Percentiles rank a stretch among this genome's conserved stretches.
phyloP scores from a whole-genome alignment of 495 filamentous ascomycete genomes.

The Rostrohypoxylon terebratum region DNA sequence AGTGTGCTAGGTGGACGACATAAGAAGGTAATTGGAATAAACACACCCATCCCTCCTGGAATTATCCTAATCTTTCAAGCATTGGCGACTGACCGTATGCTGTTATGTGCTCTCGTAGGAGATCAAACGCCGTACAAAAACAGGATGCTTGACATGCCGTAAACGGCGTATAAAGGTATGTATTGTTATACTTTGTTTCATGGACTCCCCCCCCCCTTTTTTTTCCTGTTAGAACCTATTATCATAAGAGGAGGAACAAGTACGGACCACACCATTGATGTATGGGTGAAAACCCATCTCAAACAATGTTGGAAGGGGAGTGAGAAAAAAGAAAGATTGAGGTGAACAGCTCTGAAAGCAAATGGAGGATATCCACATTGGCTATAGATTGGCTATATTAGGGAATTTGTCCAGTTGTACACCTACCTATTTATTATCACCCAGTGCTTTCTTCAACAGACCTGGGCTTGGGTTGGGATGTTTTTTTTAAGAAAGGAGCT shows the following conservation, averaged over 20 bases:
- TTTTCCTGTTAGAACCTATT: neutral
- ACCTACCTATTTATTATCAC: slow-evolving; percentile 10
- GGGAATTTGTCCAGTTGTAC: slow-evolving; percentile 41
- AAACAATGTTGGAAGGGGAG: neutral
- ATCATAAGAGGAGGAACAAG: neutral
- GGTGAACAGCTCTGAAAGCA: neutral
- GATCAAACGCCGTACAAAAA: slow-evolving; percentile 98
- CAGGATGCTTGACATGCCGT: slow-evolving; percentile 95
- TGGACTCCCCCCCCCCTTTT: slow-evolving; percentile 2
- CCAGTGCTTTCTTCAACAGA: slow-evolving; percentile 16
- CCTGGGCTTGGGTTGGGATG: slow-evolving; percentile 37
- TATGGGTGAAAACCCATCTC: neutral
- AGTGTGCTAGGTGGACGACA: slow-evolving; percentile 81
- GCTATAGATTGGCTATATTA: neutral
- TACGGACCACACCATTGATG: neutral
- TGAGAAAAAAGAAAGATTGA: neutral
- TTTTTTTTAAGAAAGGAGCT: slow-evolving; percentile 43
- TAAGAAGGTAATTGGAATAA: slow-evolving; percentile 74
- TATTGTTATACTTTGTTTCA: slow-evolving; percentile 46
- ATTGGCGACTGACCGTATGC: slow-evolving; percentile 40
- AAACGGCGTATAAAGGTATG: slow-evolving; percentile 98
- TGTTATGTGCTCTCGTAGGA: slow-evolving; percentile 65
- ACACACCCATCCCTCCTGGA: slow-evolving; percentile 25
- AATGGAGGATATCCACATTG: slow-evolving; percentile 6
- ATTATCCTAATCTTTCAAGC: slow-evolving; percentile 31